phyloP scores from a whole-genome alignment of 495 filamentous ascomycete species.

The Choiromyces venosus region DNA sequence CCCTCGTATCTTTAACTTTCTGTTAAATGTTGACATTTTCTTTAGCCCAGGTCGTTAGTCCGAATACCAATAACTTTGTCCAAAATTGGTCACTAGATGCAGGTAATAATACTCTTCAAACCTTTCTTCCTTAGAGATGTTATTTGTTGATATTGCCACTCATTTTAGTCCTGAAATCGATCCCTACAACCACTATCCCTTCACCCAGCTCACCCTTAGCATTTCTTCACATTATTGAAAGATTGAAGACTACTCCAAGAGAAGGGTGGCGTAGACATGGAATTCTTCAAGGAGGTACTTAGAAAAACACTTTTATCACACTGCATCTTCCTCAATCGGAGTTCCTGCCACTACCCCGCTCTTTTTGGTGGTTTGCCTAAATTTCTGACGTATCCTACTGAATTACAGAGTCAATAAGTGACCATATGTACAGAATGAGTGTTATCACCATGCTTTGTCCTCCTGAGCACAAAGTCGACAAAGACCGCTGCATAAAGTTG shows the following conservation, averaged over 20 bases:
- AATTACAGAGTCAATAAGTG: conserved; percentile 71
- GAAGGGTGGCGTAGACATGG: conserved; percentile 91
- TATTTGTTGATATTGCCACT: conserved; percentile 1
- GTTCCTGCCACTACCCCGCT: background rate
- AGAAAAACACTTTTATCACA: background rate
- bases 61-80: conserved; percentile 23
- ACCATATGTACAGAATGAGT: conserved; percentile 99
- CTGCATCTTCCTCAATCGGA: background rate
- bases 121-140: background rate
- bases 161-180: conserved; percentile 30
- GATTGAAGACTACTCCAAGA: conserved; percentile 88
- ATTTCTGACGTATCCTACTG: background rate
- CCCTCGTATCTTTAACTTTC: background rate
- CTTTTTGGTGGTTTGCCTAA: background rate
- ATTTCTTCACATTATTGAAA: conserved; percentile 89
- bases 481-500: conserved; percentile 83
- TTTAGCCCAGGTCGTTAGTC: conserved; percentile 3
- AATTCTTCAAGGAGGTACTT: conserved; percentile 51
- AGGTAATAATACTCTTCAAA: conserved; percentile 20
- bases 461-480: conserved; percentile 65
- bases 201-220: conserved; percentile 68
- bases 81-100: conserved; percentile 35
- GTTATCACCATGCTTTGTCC: conserved; percentile 94
- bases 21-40: background rate
- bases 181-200: conserved; percentile 37